These are phyloP conservation scores for Limonium bicolor DNA, from an alignment of 148 eudicot genomes.

Conservation along the genomic window DNA sequence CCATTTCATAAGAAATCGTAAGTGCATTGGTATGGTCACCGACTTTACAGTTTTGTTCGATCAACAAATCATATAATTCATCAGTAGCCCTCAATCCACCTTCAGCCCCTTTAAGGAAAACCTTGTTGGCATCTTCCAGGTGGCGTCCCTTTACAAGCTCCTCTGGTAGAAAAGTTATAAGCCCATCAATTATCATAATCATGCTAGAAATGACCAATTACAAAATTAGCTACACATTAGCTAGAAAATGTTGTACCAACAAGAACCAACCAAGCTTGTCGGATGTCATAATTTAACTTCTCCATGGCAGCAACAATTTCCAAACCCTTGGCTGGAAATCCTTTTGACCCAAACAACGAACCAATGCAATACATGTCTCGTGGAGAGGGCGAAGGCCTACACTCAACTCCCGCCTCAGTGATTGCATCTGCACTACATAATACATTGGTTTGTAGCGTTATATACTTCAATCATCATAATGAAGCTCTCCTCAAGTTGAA, in stretches of 20 bases:
- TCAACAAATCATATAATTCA: slow-evolving; percentile 76
- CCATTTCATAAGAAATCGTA: slow-evolving; percentile 93
- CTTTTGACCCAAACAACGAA: slow-evolving; percentile 80
- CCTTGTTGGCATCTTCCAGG: slow-evolving; percentile 85
- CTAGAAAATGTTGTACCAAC: slow-evolving; percentile 45
- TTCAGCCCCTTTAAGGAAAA: slow-evolving; percentile 82
- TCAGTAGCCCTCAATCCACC: slow-evolving; percentile 85
- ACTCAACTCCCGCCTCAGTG: slow-evolving; percentile 74
- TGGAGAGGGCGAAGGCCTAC: slow-evolving; percentile 88
- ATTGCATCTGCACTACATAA: slow-evolving; percentile 87
- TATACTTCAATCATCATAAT: too few species aligned
- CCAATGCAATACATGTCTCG: slow-evolving; percentile 75
- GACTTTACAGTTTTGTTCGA: slow-evolving; percentile 81
- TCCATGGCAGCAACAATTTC: slow-evolving; percentile 98
- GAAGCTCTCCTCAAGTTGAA: too few species aligned
- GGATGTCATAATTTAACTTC: slow-evolving; percentile 73
- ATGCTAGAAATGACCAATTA: slow-evolving; percentile 3
- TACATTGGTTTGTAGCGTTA: too few species aligned
- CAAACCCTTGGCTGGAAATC: slow-evolving; percentile 65
- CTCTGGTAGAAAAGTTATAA: slow-evolving; percentile 31
- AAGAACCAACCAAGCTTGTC: slow-evolving; percentile 92
- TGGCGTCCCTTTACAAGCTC: slow-evolving; percentile 59
- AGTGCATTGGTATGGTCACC: slow-evolving; percentile 95
- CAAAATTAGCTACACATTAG: slow-evolving; percentile 2
- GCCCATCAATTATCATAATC: slow-evolving; percentile 6